Conservation (phyloP, 495 filamentous ascomycete species). For the Talaromyces thailandensis region DNA sequence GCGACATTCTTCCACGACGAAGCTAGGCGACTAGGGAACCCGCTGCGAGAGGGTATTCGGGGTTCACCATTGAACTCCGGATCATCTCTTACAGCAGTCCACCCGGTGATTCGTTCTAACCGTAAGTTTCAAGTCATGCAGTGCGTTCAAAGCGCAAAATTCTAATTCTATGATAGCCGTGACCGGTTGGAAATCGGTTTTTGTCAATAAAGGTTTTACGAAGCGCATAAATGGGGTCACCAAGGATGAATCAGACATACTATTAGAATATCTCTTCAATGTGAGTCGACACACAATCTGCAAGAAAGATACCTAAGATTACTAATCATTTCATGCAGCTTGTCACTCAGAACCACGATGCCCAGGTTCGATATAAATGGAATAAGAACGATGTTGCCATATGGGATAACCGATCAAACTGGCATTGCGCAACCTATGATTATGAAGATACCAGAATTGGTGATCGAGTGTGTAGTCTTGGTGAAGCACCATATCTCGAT, state of each 20-base stretch:
- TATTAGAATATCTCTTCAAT: slow-evolving; percentile 31
- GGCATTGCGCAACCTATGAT: slow-evolving; percentile 65
- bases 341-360: slow-evolving; percentile 64
- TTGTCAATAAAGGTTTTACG: slow-evolving; percentile 54
- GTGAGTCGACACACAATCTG: no score
- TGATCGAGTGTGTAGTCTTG: slow-evolving; percentile 49
- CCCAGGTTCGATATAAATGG: slow-evolving; percentile 55
- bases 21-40: slow-evolving; percentile 16
- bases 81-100: slow-evolving; percentile 49
- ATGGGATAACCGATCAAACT: slow-evolving; percentile 67
- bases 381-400: slow-evolving; percentile 52
- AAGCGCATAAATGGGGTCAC: slow-evolving; percentile 52
- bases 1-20: slow-evolving; percentile 41
- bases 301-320: no score
- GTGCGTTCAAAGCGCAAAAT: no score
- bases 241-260: slow-evolving; percentile 23
- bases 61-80: slow-evolving; percentile 58
- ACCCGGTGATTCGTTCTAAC: slow-evolving; percentile 70
- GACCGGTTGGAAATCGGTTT: slow-evolving; percentile 70
- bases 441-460: slow-evolving; percentile 43
- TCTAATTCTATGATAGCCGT: slow-evolving; percentile 30
- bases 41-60: slow-evolving; percentile 15
- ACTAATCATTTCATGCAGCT: slow-evolving; percentile 15
- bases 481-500: slow-evolving; percentile 58
- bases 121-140: slow-evolving; percentile 29